phyloP scores from a whole-genome alignment of 768 basidiomycete genomes.

The Lactarius quietus region DNA sequence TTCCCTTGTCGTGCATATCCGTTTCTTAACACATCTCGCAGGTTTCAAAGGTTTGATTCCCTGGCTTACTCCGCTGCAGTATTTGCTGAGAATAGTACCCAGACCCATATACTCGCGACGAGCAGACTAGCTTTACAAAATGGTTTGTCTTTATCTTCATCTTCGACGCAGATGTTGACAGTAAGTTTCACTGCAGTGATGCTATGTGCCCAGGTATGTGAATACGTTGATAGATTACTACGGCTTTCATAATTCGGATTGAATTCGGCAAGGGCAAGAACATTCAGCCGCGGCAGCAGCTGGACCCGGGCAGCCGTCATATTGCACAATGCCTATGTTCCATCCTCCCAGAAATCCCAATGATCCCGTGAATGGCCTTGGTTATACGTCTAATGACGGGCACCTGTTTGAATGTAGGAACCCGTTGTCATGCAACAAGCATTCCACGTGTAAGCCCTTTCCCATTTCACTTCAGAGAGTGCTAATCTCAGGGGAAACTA shows the following conservation, averaged over 20 bases:
- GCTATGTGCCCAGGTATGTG: slow-evolving; percentile 45
- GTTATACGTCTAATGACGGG: slow-evolving; percentile 51
- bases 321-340: slow-evolving; percentile 51
- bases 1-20: neutral
- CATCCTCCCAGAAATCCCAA: slow-evolving; percentile 39
- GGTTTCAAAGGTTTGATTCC: slow-evolving; percentile 47
- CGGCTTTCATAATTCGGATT: neutral
- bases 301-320: slow-evolving; percentile 46
- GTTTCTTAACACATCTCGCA: slow-evolving; percentile 29
- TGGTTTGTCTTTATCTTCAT: slow-evolving; percentile 38
- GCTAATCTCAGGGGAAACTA: neutral
- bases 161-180: neutral
- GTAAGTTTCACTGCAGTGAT: slow-evolving; percentile 35
- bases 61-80: neutral
- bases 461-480: neutral
- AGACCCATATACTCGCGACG: slow-evolving; percentile 51
- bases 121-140: slow-evolving; percentile 38
- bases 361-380: slow-evolving; percentile 32
- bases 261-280: slow-evolving; percentile 43
- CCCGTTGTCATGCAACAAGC: slow-evolving; percentile 39
- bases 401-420: slow-evolving; percentile 53
- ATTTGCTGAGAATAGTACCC: neutral
- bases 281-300: slow-evolving; percentile 34
- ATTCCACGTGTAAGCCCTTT: neutral
- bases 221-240: neutral